These are phyloP conservation scores for Paxillus involutus DNA, from an alignment of 768 basidiomycete genomes.

Conservation along the genomic window DNA sequence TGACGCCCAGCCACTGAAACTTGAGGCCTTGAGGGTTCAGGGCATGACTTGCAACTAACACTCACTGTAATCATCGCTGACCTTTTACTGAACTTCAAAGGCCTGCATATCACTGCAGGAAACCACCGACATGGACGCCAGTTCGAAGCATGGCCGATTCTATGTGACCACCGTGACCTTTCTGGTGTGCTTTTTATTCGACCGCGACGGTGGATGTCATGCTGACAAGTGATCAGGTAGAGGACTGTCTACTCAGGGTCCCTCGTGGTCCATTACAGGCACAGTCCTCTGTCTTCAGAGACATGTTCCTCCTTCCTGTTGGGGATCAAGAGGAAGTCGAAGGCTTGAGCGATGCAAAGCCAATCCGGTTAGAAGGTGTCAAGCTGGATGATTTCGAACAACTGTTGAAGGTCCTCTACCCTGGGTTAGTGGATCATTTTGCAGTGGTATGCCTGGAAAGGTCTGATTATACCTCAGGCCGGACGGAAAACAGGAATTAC, in stretches of 20 bases:
- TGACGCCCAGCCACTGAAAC: no score
- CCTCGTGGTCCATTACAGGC: conserved; percentile 10
- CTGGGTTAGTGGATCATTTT: conserved; percentile 3
- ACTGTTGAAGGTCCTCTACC: conserved; percentile 11
- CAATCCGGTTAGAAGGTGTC: conserved; percentile 14
- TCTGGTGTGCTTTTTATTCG: background rate
- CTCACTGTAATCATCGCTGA: no score
- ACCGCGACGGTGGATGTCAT: background rate
- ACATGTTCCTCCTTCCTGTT: conserved; percentile 12
- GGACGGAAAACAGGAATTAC: background rate
- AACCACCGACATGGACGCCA: background rate
- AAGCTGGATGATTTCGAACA: conserved; percentile 10
- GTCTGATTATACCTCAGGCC: background rate
- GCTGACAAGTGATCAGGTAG: conserved; percentile 7
- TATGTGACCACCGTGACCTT: background rate
- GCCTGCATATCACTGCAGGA: background rate
- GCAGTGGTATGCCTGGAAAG: background rate
- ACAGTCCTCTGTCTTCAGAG: conserved; percentile 11
- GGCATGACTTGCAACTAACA: no score
- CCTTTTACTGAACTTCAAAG: no score
- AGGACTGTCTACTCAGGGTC: conserved; percentile 12
- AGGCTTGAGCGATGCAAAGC: conserved; percentile 11
- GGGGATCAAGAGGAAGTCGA: background rate
- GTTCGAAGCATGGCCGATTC: background rate
- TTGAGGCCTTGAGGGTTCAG: no score